Percentiles rank a stretch among this genome's conserved stretches.
phyloP scores from a whole-genome alignment of 1,284 basidiomycete genomes.

The Sparassis latifolia region DNA sequence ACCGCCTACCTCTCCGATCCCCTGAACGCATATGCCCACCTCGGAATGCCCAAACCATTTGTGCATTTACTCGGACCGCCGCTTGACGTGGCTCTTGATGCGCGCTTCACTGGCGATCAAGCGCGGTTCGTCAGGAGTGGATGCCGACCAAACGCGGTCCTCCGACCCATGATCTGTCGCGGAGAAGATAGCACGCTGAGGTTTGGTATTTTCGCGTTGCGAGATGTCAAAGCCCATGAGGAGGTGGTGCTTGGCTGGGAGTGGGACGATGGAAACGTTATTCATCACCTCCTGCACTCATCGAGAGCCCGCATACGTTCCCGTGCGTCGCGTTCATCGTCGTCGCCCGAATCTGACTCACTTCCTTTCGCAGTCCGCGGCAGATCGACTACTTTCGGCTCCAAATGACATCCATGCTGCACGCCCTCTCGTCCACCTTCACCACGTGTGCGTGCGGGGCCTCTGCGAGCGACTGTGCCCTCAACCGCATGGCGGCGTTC shows the following conservation, averaged over 20 bases:
- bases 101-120: constrained; percentile 71
- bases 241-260: constrained; percentile 94
- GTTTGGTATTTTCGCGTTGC: constrained; percentile 82
- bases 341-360: constrained; percentile 13
- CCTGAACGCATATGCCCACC: constrained; percentile 63
- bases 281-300: constrained; percentile 73
- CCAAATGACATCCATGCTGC: constrained; percentile 67
- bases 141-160: constrained; percentile 85
- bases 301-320: constrained; percentile 50
- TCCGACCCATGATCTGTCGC: constrained; percentile 69
- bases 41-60: constrained; percentile 69
- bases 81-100: constrained; percentile 78
- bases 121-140: constrained; percentile 77
- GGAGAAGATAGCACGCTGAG: constrained; percentile 40
- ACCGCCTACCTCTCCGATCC: constrained; percentile 58
- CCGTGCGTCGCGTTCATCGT: constrained; percentile 37
- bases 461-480: constrained; percentile 55
- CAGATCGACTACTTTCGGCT: constrained; percentile 48
- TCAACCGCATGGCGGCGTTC: constrained; percentile 60
- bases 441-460: constrained; percentile 73
- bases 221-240: constrained; percentile 73
- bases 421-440: constrained; percentile 69
- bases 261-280: constrained; percentile 90
- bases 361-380: constrained; percentile 34
- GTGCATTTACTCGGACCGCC: constrained; percentile 82